Evolutionary conservation across 768 basidiomycete genomes (phyloP).

Genomic region (Pseudohyphozyma bogoriensis): DNA sequence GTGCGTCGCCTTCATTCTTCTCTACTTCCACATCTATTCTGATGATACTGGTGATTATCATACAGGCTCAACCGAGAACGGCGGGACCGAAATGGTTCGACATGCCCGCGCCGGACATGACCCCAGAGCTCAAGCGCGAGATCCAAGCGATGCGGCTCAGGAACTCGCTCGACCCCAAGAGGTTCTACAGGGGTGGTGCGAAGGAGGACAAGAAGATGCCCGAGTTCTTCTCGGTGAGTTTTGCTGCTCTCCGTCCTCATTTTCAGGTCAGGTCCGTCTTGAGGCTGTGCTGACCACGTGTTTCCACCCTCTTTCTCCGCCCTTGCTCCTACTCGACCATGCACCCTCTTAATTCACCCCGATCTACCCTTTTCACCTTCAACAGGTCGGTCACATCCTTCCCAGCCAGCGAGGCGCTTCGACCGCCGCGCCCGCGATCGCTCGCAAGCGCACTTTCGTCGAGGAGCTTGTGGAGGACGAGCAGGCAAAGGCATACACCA

Average conservation of each 20-base stretch:
- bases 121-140: constrained; percentile 69
- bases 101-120: constrained; percentile 61
- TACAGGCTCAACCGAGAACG: constrained; percentile 58
- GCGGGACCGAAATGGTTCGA: constrained; percentile 80
- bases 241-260: background rate
- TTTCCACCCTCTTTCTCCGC: background rate
- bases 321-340: no score
- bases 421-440: constrained; percentile 56
- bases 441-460: constrained; percentile 62
- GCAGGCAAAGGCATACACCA: constrained; percentile 76
- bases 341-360: background rate
- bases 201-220: constrained; percentile 80
- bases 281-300: background rate
- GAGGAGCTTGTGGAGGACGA: constrained; percentile 84
- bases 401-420: constrained; percentile 62
- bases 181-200: constrained; percentile 55
- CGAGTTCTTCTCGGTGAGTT: constrained; percentile 76
- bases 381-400: constrained; percentile 38
- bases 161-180: constrained; percentile 82
- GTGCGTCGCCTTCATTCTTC: constrained; percentile 40
- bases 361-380: background rate
- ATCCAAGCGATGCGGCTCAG: constrained; percentile 75
- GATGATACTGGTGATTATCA: background rate
- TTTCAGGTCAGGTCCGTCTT: background rate
- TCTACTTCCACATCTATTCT: background rate